These are phyloP conservation scores for Cornus florida DNA, from an alignment of 148 eudicot species.

Conservation along the genomic window DNA sequence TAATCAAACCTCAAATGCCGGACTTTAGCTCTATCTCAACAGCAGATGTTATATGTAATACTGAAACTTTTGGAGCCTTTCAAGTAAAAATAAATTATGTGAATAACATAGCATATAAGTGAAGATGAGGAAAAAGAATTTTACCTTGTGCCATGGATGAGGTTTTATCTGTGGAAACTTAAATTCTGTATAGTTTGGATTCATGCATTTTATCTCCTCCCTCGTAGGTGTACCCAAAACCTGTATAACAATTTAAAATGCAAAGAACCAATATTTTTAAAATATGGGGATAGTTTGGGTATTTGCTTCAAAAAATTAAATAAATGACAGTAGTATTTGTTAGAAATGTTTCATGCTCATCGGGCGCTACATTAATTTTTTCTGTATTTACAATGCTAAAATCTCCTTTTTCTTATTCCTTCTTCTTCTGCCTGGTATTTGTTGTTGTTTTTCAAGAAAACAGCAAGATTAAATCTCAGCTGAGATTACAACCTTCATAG, in stretches of 20 bases:
- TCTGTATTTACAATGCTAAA: background rate
- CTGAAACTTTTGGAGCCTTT: background rate
- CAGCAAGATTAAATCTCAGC: no score
- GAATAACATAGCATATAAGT: background rate
- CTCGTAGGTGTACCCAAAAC: slow-evolving; percentile 97
- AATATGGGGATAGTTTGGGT: no score
- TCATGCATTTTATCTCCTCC: slow-evolving; percentile 98
- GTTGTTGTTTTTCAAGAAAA: no score
- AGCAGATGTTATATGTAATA: background rate
- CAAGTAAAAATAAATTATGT: no score
- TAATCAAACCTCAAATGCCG: background rate
- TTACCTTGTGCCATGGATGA: slow-evolving; percentile 99
- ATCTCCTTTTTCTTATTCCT: background rate
- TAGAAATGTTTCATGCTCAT: background rate
- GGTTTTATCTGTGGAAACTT: slow-evolving; percentile 98
- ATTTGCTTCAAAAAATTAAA: no score
- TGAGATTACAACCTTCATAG: no score
- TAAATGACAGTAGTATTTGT: no score
- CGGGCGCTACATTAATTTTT: background rate
- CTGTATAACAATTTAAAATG: slow-evolving; percentile 28
- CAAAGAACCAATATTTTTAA: slow-evolving; percentile 4
- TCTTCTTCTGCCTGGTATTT: no score
- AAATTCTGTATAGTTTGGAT: slow-evolving; percentile 96
- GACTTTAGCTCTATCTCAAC: background rate
- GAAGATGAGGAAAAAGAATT: background rate